A percentile compares a stretch with the other conserved stretches of the same genome.
These are phyloP conservation scores for Collybia nuda DNA, from an alignment of 768 basidiomycete genomes.

Conservation along the genomic window DNA sequence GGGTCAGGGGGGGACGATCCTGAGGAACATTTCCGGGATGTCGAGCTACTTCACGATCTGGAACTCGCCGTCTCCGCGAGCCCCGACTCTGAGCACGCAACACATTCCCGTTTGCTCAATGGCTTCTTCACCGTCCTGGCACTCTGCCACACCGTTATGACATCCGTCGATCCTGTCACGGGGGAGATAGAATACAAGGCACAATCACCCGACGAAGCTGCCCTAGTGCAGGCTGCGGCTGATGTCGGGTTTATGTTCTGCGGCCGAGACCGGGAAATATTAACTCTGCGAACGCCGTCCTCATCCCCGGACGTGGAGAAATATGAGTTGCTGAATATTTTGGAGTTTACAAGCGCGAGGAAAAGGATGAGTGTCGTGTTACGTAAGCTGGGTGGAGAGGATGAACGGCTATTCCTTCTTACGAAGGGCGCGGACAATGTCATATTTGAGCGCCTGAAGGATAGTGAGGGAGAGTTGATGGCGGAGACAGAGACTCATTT, in stretches of 20 bases:
- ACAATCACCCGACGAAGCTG: slow-evolving; percentile 96
- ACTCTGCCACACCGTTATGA: slow-evolving; percentile 92
- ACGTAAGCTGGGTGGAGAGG: slow-evolving; percentile 61
- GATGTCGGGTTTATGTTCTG: slow-evolving; percentile 93
- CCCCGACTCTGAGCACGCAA: slow-evolving; percentile 41
- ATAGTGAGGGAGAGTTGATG: slow-evolving; percentile 66
- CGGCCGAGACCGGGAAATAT: slow-evolving; percentile 79
- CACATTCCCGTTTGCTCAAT: slow-evolving; percentile 68
- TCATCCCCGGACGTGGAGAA: slow-evolving; percentile 55
- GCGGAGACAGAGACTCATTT: slow-evolving; percentile 78
- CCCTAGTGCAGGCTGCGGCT: slow-evolving; percentile 93
- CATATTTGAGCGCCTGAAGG: slow-evolving; percentile 83
- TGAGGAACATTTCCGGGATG: slow-evolving; percentile 52
- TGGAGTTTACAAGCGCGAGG: slow-evolving; percentile 91
- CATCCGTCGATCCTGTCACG: slow-evolving; percentile 63
- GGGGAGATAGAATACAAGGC: slow-evolving; percentile 89
- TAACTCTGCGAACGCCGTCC: slow-evolving; percentile 78
- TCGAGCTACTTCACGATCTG: slow-evolving; percentile 61
- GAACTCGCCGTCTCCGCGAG: slow-evolving; percentile 50
- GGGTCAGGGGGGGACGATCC: slow-evolving; percentile 7
- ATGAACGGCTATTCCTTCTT: slow-evolving; percentile 64
- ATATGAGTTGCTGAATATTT: slow-evolving; percentile 87
- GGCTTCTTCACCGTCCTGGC: slow-evolving; percentile 91
- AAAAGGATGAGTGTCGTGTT: slow-evolving; percentile 96
- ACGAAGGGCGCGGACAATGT: slow-evolving; percentile 95